A percentile compares a stretch with the other conserved stretches of the same genome.
These are phyloP conservation scores for Arthrobotrys iridis DNA, from an alignment of 2,329 filamentous ascomycete species.

Conservation along the genomic window DNA sequence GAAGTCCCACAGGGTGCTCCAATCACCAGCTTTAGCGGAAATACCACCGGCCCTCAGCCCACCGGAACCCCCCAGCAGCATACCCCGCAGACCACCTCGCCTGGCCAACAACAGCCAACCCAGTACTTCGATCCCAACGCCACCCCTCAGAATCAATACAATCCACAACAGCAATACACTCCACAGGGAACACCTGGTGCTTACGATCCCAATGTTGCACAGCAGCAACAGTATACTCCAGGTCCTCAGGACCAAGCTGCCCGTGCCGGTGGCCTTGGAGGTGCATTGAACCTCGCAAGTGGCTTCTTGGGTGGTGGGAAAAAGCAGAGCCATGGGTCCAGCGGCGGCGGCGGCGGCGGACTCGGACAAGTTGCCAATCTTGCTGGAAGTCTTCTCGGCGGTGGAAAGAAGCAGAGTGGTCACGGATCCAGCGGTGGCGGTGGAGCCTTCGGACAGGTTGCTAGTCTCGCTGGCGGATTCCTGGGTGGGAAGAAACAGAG, in stretches of 20 bases:
- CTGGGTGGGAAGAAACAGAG: conserved; percentile 54
- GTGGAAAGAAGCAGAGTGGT: conserved; percentile 54
- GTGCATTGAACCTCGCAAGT: conserved; percentile 21
- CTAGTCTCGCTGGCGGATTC: conserved; percentile 55
- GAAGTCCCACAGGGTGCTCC: conserved; percentile 54
- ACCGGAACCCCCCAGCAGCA: conserved; percentile 20
- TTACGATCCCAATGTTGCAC: conserved; percentile 38
- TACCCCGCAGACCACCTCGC: conserved; percentile 28
- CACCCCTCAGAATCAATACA: conserved; percentile 32
- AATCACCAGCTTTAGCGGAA: conserved; percentile 43
- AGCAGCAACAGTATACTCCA: conserved; percentile 35
- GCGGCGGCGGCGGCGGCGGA: conserved; percentile 48
- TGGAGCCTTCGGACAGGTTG: conserved; percentile 51
- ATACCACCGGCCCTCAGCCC: conserved; percentile 15
- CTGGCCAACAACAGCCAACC: conserved; percentile 24
- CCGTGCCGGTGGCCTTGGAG: conserved; percentile 57
- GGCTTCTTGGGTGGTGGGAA: conserved; percentile 13
- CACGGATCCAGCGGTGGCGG: conserved; percentile 36
- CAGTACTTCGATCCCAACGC: conserved; percentile 50
- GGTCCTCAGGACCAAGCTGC: conserved; percentile 49
- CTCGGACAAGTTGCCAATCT: conserved; percentile 49
- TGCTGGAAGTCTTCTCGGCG: conserved; percentile 54
- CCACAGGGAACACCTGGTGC: conserved; percentile 31
- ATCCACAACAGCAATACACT: conserved; percentile 29
- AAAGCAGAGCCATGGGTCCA: conserved; percentile 20